A percentile compares a stretch with the other conserved stretches of the same genome.
These are phyloP conservation scores for Apium graveolens DNA, from an alignment of 129 eudicot species.

Conservation along the genomic window DNA sequence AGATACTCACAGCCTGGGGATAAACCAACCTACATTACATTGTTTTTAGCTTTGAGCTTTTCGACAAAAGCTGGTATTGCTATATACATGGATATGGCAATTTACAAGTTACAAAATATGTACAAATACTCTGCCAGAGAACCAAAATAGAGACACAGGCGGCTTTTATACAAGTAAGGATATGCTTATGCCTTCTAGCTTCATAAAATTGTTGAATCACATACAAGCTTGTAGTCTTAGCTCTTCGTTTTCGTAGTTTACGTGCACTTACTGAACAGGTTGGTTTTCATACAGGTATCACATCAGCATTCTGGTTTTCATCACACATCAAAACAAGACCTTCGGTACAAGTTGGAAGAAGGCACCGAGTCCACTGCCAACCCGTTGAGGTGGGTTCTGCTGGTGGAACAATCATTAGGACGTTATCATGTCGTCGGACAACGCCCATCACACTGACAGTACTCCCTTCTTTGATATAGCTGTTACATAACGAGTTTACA, in stretches of 20 bases:
- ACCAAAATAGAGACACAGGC: not conserved
- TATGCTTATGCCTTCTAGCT: not conserved
- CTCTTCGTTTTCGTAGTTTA: not conserved
- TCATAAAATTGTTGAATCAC: not conserved
- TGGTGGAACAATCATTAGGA: conserved; percentile 91
- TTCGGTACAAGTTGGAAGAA: conserved; percentile 71
- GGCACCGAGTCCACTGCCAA: conserved; percentile 68
- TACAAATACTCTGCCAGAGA: not conserved
- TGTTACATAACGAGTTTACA: conserved; percentile 13
- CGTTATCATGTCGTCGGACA: conserved; percentile 68
- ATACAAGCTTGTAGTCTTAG: not conserved
- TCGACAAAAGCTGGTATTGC: not conserved
- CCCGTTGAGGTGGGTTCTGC: conserved; percentile 68
- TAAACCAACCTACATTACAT: not conserved
- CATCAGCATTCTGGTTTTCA: conserved; percentile 66
- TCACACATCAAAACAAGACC: conserved; percentile 82
- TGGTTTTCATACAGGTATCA: conserved; percentile 51
- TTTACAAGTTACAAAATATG: not conserved
- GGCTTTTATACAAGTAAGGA: not conserved
- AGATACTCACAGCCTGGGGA: not conserved
- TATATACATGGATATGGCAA: not conserved
- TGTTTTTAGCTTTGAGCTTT: not conserved
- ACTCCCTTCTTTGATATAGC: conserved; percentile 93
- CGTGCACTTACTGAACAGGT: too few species aligned
- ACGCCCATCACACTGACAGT: conserved; percentile 90